phyloP scores from a whole-genome alignment of 331 rosid species.

The Cydonia oblonga region DNA sequence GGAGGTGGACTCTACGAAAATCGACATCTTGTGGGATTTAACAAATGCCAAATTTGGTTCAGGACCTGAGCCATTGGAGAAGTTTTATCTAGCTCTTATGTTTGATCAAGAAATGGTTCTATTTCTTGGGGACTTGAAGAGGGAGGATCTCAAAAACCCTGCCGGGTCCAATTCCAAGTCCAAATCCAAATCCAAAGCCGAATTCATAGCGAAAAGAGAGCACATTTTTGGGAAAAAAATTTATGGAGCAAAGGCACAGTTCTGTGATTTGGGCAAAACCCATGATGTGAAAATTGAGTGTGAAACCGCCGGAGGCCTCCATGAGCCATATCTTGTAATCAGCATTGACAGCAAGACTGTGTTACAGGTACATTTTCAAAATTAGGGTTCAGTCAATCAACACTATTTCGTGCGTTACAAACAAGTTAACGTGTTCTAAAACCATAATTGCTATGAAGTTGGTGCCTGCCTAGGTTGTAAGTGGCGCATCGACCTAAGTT shows the following conservation, averaged over 20 bases:
- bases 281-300: constrained; percentile 69
- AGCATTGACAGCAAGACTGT: constrained; percentile 54
- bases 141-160: constrained; percentile 38
- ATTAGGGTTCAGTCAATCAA: neutral
- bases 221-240: constrained; percentile 60
- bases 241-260: constrained; percentile 51
- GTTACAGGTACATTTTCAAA: constrained; percentile 30
- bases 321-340: constrained; percentile 54
- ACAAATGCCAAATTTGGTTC: constrained; percentile 60
- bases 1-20: constrained; percentile 44
- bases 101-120: constrained; percentile 43
- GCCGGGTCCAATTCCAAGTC: constrained; percentile 7
- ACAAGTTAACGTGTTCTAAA: too few species aligned
- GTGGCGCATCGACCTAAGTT: too few species aligned
- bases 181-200: constrained; percentile 9
- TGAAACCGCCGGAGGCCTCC: constrained; percentile 43
- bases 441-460: too few species aligned
- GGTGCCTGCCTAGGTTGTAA: too few species aligned
- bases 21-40: constrained; percentile 60
- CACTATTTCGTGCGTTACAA: neutral
- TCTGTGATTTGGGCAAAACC: constrained; percentile 48
- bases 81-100: constrained; percentile 45
- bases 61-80: constrained; percentile 68
- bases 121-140: constrained; percentile 52
- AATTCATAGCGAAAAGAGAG: constrained; percentile 56